Evolutionary conservation across 208 protist species (phyloP), one percentile per base, ranked within the genome.

Genomic region (Leishmania braziliensis): DNA sequence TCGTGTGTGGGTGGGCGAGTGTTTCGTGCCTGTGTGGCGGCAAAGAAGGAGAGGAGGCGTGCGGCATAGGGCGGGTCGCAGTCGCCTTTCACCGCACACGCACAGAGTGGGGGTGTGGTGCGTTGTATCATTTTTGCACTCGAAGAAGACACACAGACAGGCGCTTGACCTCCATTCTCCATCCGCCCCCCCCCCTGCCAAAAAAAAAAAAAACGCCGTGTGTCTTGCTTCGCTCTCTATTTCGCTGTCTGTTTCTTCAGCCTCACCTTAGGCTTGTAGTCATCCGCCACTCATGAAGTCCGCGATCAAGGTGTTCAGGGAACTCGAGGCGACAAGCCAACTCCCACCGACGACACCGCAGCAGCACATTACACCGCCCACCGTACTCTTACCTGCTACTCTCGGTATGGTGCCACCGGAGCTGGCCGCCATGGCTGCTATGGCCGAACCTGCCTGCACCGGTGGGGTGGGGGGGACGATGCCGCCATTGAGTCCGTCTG

Each of bases 261-360:
- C 29, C 29, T 20, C 58, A 43, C n/a, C 33, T 12, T 3, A 23
- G 36, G 54, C 9, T 53, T 20, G 46, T 54, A 12, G 3, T 5
- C 46, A 3, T 33, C 46, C 26, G 6, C 54, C 50, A 51, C 20
- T 29, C 46, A 83, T 83, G 75, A 69, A 16, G 50, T 74, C 68
- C 14, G 33, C 81, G 6, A 60, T 63, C 50, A 62, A 66, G 29
- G 75, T 78, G 39, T 80, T 82, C 53, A 70, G 58, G 51, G 69
- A 78, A n/a, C 81, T 84, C 39, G 84, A 87, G 75, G 81, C 84
- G 50, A 87, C 79, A 2, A 80, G 84, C 56, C 84, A 87, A 77
- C 84, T 87, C 26, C 84, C 84, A 8, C 84, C 84, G 9, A 82
- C 84, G 5, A 84, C 77, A 5, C 76, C 70, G 65, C 84, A 82